Evolutionary conservation across 441 rosid species (phyloP).

Genomic region (Macaranga tanarius): DNA sequence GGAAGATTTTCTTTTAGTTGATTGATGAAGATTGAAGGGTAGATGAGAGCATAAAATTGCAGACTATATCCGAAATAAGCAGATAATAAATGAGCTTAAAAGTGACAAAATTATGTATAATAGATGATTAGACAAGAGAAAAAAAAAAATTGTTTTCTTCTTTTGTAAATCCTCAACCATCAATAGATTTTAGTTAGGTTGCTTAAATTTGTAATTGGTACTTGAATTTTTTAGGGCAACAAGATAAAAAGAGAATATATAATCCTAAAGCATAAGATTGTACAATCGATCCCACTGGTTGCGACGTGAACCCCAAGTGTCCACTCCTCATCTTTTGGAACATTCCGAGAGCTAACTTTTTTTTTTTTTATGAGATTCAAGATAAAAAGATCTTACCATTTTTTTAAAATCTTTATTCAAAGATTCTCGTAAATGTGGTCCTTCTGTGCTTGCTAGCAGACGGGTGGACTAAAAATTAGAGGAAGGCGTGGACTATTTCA

Average conservation of each 20-base stretch:
- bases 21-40: too few relatives aligned
- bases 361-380: slow-evolving; percentile 17
- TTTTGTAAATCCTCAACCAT: not conserved
- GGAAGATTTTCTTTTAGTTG: too few relatives aligned
- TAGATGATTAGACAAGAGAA: too few relatives aligned
- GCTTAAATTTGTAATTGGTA: not conserved
- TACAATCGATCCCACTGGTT: slow-evolving; percentile 7
- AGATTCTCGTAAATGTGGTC: slow-evolving; percentile 32
- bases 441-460: slow-evolving; percentile 22
- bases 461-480: not conserved
- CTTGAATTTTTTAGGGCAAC: slow-evolving; percentile 4
- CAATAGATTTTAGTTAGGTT: not conserved
- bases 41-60: too few relatives aligned
- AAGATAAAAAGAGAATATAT: slow-evolving; percentile 17
- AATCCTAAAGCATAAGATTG: slow-evolving; percentile 11
- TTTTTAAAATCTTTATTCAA: slow-evolving; percentile 9
- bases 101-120: too few relatives aligned
- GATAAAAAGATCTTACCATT: not conserved
- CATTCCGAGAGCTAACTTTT: slow-evolving; percentile 18
- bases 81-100: too few relatives aligned
- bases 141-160: too few relatives aligned
- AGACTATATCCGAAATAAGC: too few relatives aligned
- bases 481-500: slow-evolving; percentile 21
- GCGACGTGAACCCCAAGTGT: slow-evolving; percentile 14
- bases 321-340: slow-evolving; percentile 32